Percentiles rank a stretch among this genome's conserved stretches.
phyloP scores from a whole-genome alignment of 768 basidiomycete species.

The Suillus subaureus region DNA sequence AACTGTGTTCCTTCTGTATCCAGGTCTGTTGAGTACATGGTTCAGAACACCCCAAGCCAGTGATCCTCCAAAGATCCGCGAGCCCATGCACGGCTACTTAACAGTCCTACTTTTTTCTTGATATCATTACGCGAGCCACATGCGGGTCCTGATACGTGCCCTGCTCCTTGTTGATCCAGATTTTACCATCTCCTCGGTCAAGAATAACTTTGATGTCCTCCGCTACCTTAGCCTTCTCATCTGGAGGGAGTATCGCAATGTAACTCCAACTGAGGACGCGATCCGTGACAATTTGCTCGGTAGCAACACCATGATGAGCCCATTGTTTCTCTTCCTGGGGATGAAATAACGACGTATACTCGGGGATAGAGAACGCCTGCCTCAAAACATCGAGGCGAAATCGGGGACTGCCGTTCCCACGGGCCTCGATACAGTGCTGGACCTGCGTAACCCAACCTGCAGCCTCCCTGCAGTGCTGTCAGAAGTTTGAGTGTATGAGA shows the following conservation, averaged over 20 bases:
- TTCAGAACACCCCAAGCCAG: not conserved
- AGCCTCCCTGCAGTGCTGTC: constrained; percentile 41
- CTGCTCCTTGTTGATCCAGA: constrained; percentile 74
- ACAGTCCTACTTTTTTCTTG: constrained; percentile 40
- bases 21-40: not conserved
- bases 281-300: constrained; percentile 59
- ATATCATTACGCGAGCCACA: constrained; percentile 60
- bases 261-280: constrained; percentile 86
- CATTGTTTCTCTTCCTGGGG: constrained; percentile 58
- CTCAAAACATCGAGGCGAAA: constrained; percentile 80
- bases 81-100: not conserved
- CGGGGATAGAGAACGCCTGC: constrained; percentile 59
- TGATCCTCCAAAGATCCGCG: not conserved
- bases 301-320: constrained; percentile 52
- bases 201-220: constrained; percentile 57
- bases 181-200: constrained; percentile 58
- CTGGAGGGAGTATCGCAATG: constrained; percentile 61
- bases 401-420: constrained; percentile 71
- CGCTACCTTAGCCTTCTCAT: constrained; percentile 55
- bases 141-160: constrained; percentile 85
- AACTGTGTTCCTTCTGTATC: not conserved
- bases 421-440: constrained; percentile 68
- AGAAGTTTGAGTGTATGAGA: not conserved
- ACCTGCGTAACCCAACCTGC: constrained; percentile 80
- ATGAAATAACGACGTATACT: constrained; percentile 63